A percentile compares a stretch with the other conserved stretches of the same genome.
Conservation (phyloP, 129 eudicot genomes). For the Arctium minus region DNA sequence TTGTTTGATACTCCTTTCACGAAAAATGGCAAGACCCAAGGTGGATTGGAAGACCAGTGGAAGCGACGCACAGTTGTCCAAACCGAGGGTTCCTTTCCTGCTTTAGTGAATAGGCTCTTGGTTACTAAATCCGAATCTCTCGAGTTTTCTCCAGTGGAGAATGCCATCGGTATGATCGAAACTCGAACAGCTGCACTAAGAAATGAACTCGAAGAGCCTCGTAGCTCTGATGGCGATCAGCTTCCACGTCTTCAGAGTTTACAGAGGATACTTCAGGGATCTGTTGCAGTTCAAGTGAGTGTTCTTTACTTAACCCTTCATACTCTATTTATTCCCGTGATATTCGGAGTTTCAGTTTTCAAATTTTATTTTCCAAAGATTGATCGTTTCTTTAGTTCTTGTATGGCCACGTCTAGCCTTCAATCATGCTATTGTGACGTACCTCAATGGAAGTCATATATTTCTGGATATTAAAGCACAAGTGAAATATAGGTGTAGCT, state of each 20-base stretch:
- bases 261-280: slow-evolving; percentile 98
- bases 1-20: slow-evolving; percentile 98
- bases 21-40: slow-evolving; percentile 97
- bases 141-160: slow-evolving; percentile 97
- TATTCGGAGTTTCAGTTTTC: neutral
- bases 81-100: slow-evolving; percentile 98
- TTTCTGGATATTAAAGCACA: too few relatives aligned
- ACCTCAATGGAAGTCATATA: too few relatives aligned
- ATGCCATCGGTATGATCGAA: slow-evolving; percentile 99
- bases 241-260: slow-evolving; percentile 96
- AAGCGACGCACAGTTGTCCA: slow-evolving; percentile 85
- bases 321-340: neutral
- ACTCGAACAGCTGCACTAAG: slow-evolving; percentile 95
- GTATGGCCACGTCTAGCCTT: too few relatives aligned
- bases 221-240: slow-evolving; percentile 98
- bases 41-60: slow-evolving; percentile 99
- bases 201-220: slow-evolving; percentile 96
- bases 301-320: neutral
- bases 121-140: slow-evolving; percentile 90
- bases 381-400: neutral
- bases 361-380: neutral
- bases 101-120: slow-evolving; percentile 83
- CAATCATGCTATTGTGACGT: too few relatives aligned
- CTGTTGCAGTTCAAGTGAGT: slow-evolving; percentile 98
- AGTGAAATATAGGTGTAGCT: too few relatives aligned